Evolutionary conservation across 2,329 filamentous ascomycete species (phyloP).

Genomic region (Claviceps citrina): DNA sequence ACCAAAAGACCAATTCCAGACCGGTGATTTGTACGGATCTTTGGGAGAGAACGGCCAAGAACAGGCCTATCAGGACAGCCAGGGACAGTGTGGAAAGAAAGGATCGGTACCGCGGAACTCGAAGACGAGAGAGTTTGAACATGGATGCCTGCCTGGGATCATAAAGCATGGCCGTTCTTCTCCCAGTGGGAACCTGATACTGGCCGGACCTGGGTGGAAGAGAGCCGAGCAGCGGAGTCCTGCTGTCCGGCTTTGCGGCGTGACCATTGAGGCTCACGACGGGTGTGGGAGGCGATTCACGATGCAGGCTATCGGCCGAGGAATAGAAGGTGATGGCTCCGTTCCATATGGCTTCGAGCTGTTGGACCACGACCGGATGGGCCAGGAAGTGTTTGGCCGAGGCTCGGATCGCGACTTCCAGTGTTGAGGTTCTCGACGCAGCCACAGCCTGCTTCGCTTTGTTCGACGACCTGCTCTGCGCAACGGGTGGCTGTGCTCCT

Average conservation of each 20-base stretch:
- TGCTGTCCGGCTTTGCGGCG: constrained; percentile 23
- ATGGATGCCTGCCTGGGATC: constrained; percentile 79
- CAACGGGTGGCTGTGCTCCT: constrained; percentile 24
- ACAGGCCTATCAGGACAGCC: constrained; percentile 69
- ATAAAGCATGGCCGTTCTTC: constrained; percentile 73
- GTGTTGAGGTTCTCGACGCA: constrained; percentile 67
- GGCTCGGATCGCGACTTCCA: constrained; percentile 84
- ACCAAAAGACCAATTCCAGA: constrained; percentile 84
- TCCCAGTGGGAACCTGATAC: constrained; percentile 28
- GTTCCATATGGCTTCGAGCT: constrained; percentile 94
- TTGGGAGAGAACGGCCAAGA: constrained; percentile 64
- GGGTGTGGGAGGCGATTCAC: constrained; percentile 24
- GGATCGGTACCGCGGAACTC: constrained; percentile 82
- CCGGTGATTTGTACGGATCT: constrained; percentile 68
- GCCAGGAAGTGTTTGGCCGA: constrained; percentile 86
- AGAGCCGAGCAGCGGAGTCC: constrained; percentile 36
- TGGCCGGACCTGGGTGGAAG: constrained; percentile 16
- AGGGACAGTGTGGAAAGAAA: constrained; percentile 81
- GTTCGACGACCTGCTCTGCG: constrained; percentile 18
- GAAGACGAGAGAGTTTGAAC: constrained; percentile 78
- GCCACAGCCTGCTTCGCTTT: constrained; percentile 33
- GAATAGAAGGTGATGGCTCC: constrained; percentile 92
- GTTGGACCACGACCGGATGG: constrained; percentile 81
- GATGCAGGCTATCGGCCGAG: constrained; percentile 69
- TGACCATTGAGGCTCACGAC: constrained; percentile 12